phyloP scores from a whole-genome alignment of 2,329 filamentous ascomycete species.

The Alternaria arborescens region DNA sequence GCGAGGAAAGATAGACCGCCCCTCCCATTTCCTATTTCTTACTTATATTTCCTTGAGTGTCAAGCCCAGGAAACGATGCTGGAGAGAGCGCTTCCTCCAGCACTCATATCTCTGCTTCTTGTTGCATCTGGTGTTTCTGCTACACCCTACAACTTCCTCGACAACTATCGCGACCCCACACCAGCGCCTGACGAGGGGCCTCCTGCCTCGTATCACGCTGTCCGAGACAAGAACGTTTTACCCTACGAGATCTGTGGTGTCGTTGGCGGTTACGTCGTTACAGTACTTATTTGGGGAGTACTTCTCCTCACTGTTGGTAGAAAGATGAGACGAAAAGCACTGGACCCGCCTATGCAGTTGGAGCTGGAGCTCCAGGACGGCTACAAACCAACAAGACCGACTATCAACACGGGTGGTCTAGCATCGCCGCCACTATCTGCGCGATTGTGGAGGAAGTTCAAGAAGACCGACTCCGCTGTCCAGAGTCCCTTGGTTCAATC shows the following conservation, averaged over 20 bases:
- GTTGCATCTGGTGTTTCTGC: conserved; percentile 35
- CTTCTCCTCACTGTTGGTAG: conserved; percentile 59
- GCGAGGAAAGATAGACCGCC: conserved; percentile 16
- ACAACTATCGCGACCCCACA: conserved; percentile 39
- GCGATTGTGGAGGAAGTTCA: conserved; percentile 46
- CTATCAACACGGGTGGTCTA: conserved; percentile 38
- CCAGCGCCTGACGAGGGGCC: conserved; percentile 42
- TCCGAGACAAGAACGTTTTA: conserved; percentile 63
- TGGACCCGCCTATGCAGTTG: conserved; percentile 61
- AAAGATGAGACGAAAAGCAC: conserved; percentile 55
- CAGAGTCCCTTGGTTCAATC: conserved; percentile 60
- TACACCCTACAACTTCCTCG: conserved; percentile 34
- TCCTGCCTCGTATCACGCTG: conserved; percentile 40
- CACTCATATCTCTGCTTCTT: conserved; percentile 39
- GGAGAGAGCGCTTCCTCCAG: conserved; percentile 33
- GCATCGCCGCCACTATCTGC: conserved; percentile 38
- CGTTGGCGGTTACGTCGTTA: conserved; percentile 81
- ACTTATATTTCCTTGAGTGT: conserved; percentile 12
- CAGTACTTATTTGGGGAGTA: conserved; percentile 75
- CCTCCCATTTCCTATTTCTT: conserved; percentile 13
- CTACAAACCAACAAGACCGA: conserved; percentile 31
- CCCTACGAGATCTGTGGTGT: conserved; percentile 86
- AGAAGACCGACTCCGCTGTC: conserved; percentile 42
- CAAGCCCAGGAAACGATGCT: conserved; percentile 35
- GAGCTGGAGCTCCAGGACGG: conserved; percentile 66